phyloP scores from a whole-genome alignment of 2,329 filamentous ascomycete genomes.

The Colletotrichum somersetense region DNA sequence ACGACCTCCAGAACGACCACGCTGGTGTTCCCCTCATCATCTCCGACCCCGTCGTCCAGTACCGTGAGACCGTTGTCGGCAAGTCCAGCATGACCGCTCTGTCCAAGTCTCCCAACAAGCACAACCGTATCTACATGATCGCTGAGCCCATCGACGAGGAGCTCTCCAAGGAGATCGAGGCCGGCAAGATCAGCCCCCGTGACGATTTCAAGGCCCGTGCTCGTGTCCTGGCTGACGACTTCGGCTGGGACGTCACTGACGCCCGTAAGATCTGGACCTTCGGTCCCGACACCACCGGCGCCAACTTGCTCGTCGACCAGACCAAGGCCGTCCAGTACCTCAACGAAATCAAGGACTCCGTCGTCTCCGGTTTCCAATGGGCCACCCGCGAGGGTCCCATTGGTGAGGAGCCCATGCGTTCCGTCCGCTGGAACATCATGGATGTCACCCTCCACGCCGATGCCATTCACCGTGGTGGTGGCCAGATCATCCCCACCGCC shows the following conservation, averaged over 20 bases:
- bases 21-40: constrained; percentile 97
- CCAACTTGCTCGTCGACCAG: constrained; percentile 99
- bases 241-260: constrained; percentile 99
- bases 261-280: constrained; percentile 99
- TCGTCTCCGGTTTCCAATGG: constrained; percentile 99
- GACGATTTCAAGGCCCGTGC: constrained; percentile 99
- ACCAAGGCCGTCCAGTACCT: constrained; percentile 99
- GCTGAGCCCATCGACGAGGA: constrained; percentile 94
- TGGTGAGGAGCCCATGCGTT: constrained; percentile 98
- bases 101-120: constrained; percentile 99
- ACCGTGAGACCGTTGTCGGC: constrained; percentile 92
- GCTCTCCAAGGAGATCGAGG: constrained; percentile 89
- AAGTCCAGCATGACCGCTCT: constrained; percentile 95
- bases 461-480: constrained; percentile 99
- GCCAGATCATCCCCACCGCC: constrained; percentile 97
- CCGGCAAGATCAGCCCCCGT: constrained; percentile 91
- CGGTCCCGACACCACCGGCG: constrained; percentile 95
- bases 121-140: constrained; percentile 99
- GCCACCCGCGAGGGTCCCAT: constrained; percentile 97
- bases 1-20: constrained; percentile 99
- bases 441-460: constrained; percentile 99
- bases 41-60: constrained; percentile 97
- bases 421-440: constrained; percentile 97
- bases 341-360: constrained; percentile 99
- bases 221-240: constrained; percentile 94